phyloP scores from a whole-genome alignment of 345 rosid genomes.

The Nasturtium officinale region DNA sequence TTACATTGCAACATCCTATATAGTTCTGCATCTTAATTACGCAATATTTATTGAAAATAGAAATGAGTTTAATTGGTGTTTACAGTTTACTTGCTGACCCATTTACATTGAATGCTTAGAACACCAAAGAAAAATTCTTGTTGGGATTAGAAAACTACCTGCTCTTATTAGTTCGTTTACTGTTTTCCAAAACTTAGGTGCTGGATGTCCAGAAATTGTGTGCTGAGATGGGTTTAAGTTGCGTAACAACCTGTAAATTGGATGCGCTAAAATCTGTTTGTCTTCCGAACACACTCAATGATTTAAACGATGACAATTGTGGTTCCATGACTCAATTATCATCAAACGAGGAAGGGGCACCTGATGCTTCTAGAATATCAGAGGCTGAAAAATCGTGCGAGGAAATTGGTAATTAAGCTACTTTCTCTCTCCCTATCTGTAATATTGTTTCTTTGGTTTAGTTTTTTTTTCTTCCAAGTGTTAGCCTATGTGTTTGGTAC shows the following conservation, averaged over 20 bases:
- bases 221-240: slow-evolving; percentile 83
- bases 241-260: slow-evolving; percentile 76
- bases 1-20: neutral
- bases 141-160: neutral
- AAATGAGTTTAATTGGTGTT: neutral
- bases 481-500: slow-evolving; percentile 20
- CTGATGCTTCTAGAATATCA: slow-evolving; percentile 38
- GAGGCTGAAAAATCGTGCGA: slow-evolving; percentile 37
- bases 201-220: slow-evolving; percentile 75
- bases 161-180: slow-evolving; percentile 10
- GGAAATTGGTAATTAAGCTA: slow-evolving; percentile 51
- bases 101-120: slow-evolving; percentile 1
- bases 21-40: neutral
- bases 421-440: neutral
- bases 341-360: slow-evolving; percentile 41
- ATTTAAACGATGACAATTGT: slow-evolving; percentile 32
- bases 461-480: slow-evolving; percentile 1
- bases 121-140: neutral
- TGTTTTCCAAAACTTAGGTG: slow-evolving; percentile 50
- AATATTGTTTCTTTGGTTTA: slow-evolving; percentile 11
- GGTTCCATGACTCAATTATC: slow-evolving; percentile 34
- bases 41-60: neutral
- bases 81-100: slow-evolving; percentile 1
- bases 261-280: slow-evolving; percentile 90
- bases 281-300: slow-evolving; percentile 48